Percentiles rank a stretch among this genome's conserved stretches.
These are phyloP conservation scores for Telfairia occidentalis DNA, from an alignment of 331 rosid genomes.

Conservation along the genomic window DNA sequence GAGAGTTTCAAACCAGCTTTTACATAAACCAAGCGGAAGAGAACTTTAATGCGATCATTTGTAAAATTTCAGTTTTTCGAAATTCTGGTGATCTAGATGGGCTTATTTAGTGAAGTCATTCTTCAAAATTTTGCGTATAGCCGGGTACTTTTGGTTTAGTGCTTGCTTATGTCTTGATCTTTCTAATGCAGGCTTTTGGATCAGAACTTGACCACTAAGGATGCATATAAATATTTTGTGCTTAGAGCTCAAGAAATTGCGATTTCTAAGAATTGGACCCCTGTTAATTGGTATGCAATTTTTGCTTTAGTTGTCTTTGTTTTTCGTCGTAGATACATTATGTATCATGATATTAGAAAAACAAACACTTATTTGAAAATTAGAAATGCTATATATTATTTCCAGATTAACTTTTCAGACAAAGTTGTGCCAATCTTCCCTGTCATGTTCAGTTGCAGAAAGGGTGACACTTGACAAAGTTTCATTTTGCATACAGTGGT, in stretches of 20 bases:
- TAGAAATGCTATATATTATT: neutral
- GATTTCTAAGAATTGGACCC: constrained; percentile 68
- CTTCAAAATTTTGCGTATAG: neutral
- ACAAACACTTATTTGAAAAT: neutral
- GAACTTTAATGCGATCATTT: neutral
- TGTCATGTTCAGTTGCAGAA: neutral
- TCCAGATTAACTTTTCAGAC: neutral
- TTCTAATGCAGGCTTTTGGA: constrained; percentile 56
- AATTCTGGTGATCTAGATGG: neutral
- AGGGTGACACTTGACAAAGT: neutral
- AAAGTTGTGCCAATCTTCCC: neutral
- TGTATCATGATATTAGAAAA: neutral
- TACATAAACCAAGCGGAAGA: neutral
- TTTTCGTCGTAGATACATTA: neutral
- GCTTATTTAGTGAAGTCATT: neutral
- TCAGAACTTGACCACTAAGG: constrained; percentile 57
- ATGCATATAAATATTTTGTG: constrained; percentile 78
- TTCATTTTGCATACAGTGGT: neutral
- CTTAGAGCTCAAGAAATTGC: constrained; percentile 83
- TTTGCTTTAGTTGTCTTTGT: neutral
- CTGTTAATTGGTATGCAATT: constrained; percentile 75
- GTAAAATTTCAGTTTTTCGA: neutral
- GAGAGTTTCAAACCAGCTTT: neutral
- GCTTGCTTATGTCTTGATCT: constrained; percentile 14
- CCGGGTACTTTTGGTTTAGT: neutral